Conservation (phyloP, 768 basidiomycete genomes). For the Macrolepiota dolichaula region DNA sequence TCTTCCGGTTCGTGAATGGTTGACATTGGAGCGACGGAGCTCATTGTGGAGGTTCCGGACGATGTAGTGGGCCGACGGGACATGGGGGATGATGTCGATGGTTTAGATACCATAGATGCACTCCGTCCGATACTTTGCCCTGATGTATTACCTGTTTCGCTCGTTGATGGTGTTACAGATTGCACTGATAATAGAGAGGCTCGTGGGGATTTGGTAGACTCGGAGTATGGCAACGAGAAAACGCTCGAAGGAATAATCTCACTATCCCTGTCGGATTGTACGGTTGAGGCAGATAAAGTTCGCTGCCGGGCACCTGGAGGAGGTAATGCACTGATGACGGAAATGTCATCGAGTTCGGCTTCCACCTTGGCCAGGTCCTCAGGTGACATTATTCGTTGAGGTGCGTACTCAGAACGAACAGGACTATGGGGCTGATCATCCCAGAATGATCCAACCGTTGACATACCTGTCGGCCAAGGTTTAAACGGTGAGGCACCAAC, state of each 20-base stretch:
- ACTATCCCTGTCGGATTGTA: conserved; percentile 26
- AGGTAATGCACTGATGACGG: conserved; percentile 8
- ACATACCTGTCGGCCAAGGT: conserved; percentile 19
- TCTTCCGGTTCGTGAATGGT: conserved; percentile 6
- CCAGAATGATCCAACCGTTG: conserved; percentile 39
- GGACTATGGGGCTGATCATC: conserved; percentile 42
- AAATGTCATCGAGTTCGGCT: conserved; percentile 18
- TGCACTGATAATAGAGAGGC: background rate
- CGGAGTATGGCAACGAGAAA: conserved; percentile 2
- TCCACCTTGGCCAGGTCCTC: conserved; percentile 63
- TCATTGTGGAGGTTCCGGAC: background rate
- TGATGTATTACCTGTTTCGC: background rate
- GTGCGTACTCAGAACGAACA: conserved; percentile 43
- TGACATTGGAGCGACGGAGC: background rate
- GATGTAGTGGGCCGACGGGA: conserved; percentile 6
- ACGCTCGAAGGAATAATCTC: conserved; percentile 12
- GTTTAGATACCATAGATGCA: background rate
- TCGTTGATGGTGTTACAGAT: background rate
- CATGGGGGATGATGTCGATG: background rate
- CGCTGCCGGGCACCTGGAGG: conserved; percentile 32
- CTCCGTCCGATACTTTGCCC: background rate
- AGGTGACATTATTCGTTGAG: conserved; percentile 66
- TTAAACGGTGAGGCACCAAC: conserved; percentile 20
- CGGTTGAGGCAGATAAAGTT: conserved; percentile 36
- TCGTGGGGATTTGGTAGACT: conserved; percentile 6